Base-by-base conservation (phyloP, 768 basidiomycete species). In the Hericium erinaceus region DNA sequence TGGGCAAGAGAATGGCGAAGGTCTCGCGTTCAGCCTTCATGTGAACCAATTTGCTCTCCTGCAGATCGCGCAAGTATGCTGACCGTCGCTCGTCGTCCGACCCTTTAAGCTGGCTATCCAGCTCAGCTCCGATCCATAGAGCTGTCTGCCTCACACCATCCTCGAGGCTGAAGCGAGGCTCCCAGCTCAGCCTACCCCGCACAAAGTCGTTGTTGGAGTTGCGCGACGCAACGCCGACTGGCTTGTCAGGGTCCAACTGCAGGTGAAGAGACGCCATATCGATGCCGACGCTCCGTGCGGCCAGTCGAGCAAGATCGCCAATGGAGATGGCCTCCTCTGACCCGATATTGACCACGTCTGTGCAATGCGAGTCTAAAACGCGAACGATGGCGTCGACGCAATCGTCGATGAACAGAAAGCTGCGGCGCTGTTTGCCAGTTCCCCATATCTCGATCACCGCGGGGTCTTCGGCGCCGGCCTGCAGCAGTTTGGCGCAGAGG, bases 391-490 rank as follows among this genome's bases (percentile, higher is more conserved):
- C 82, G n/a, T 77, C 75, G 18, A 82, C 76, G 16, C 77, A 76
- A 61, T 84, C 81, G 56, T 73, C 72, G 49, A 83, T 80, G 65
- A 70, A 83, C 8, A 83, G 66, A 62, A 84, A 83, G 57, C 79
- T 82, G 1, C 83, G 71, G 7, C 75, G 70, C 57, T 84, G 82
- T 1, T 39, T 59, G 1, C 82, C 83, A 55, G 76, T 72, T 0
- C 83, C 82, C 81, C 82, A 84, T 37, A 84, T 74, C 64, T 84
- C 81, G 38, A 83, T 66, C 2, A 60, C 64, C 5, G 60, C 18
- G 4, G 56, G 49, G 1, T n/a, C 10, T 5, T 46, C 20, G 9
- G 24, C 26, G 20, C 16, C 9, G 8, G 38, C 53, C 7, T 54
- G 53, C 1, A 63, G 51, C 18, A 70, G 55, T 46, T 70, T 65